phyloP scores from a whole-genome alignment of 768 basidiomycete genomes.

The Trametes punicea region DNA sequence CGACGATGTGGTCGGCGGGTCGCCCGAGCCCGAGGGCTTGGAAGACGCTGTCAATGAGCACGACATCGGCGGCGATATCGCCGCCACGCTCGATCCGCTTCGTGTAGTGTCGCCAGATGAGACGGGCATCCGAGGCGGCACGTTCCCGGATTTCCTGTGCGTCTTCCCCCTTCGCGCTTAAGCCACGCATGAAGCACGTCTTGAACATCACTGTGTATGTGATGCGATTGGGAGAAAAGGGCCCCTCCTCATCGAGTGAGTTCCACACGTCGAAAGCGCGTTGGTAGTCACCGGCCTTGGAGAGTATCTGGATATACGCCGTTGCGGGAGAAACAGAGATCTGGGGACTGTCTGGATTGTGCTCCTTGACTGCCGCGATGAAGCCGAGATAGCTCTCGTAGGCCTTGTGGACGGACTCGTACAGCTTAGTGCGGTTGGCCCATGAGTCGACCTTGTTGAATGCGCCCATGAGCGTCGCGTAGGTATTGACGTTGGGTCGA shows the following conservation, averaged over 20 bases:
- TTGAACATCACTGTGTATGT: constrained; percentile 68
- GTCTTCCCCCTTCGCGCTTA: constrained; percentile 18
- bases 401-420: constrained; percentile 55
- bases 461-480: constrained; percentile 62
- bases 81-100: constrained; percentile 46
- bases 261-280: constrained; percentile 77
- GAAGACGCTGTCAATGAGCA: constrained; percentile 50
- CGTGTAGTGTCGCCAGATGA: constrained; percentile 66
- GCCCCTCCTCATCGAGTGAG: constrained; percentile 59
- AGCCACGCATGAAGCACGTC: constrained; percentile 37
- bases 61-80: constrained; percentile 50
- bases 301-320: constrained; percentile 66
- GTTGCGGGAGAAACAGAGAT: constrained; percentile 50
- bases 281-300: constrained; percentile 54
- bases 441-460: constrained; percentile 61
- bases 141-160: constrained; percentile 31
- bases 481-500: constrained; percentile 64
- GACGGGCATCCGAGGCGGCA: constrained; percentile 62
- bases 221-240: constrained; percentile 54
- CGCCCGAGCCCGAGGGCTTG: constrained; percentile 54
- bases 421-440: constrained; percentile 54
- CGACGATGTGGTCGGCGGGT: constrained; percentile 58
- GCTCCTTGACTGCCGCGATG: constrained; percentile 44
- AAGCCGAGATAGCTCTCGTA: constrained; percentile 57
- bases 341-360: constrained; percentile 45